phyloP scores from a whole-genome alignment of 495 filamentous ascomycete genomes.

The Parachaetomium inaequale region DNA sequence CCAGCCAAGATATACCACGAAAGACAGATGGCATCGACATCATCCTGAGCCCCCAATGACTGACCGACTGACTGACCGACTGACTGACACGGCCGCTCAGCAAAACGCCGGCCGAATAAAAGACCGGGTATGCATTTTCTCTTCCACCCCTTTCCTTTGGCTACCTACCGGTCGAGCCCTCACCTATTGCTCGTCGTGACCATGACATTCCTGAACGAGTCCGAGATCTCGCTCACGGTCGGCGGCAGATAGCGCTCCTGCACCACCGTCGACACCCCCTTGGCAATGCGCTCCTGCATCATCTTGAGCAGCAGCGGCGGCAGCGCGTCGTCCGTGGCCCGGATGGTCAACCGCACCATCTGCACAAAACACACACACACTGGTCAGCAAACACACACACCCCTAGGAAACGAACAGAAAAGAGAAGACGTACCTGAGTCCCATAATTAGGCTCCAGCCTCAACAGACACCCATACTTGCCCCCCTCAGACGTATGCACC shows the following conservation, averaged over 20 bases:
- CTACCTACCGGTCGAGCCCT: not conserved
- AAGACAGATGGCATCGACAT: constrained; percentile 10
- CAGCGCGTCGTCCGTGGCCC: constrained; percentile 87
- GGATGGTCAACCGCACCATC: constrained; percentile 94
- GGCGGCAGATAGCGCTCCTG: constrained; percentile 38
- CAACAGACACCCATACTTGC: constrained; percentile 92
- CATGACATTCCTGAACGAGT: constrained; percentile 49
- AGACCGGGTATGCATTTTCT: not conserved
- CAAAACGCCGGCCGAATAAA: not conserved
- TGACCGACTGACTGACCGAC: not conserved
- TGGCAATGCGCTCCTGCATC: constrained; percentile 76
- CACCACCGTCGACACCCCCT: constrained; percentile 42
- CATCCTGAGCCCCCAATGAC: constrained; percentile 5
- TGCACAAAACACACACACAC: constrained; percentile 35
- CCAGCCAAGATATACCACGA: not conserved
- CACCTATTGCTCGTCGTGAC: constrained; percentile 34
- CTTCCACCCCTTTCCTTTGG: not conserved
- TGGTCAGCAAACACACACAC: constrained; percentile 2
- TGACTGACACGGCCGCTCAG: not conserved
- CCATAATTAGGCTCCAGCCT: constrained; percentile 92
- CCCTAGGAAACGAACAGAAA: not conserved
- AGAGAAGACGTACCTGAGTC: constrained; percentile 62
- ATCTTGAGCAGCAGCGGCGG: constrained; percentile 74
- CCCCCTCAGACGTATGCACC: constrained; percentile 72
- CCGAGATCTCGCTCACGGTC: constrained; percentile 43